These are phyloP conservation scores for Gnomoniopsis sp. DNA, from an alignment of 2,329 filamentous ascomycete genomes.

Conservation along the genomic window DNA sequence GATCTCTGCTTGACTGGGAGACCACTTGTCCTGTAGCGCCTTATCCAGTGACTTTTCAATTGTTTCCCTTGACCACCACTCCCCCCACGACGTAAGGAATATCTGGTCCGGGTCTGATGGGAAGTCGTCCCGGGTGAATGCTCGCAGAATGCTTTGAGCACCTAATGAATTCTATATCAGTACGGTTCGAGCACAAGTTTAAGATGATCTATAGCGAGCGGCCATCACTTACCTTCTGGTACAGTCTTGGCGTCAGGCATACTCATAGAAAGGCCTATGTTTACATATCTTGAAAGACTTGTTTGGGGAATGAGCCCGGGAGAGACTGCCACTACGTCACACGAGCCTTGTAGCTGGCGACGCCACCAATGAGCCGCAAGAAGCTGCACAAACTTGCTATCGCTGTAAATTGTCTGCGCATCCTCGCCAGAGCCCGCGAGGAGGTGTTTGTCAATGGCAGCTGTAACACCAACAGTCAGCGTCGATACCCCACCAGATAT, in stretches of 20 bases:
- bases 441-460: conserved; percentile 35
- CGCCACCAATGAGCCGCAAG: conserved; percentile 55
- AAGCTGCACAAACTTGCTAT: conserved; percentile 49
- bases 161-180: conserved; percentile 27
- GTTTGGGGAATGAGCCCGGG: conserved; percentile 51
- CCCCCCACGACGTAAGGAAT: conserved; percentile 54
- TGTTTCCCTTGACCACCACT: conserved; percentile 49
- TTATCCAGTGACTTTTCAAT: conserved; percentile 40
- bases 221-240: conserved; percentile 36
- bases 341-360: conserved; percentile 42
- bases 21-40: conserved; percentile 50
- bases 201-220: neutral
- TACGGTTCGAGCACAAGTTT: neutral
- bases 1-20: conserved; percentile 42
- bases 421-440: conserved; percentile 34
- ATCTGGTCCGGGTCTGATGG: conserved; percentile 49
- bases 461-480: conserved; percentile 21
- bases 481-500: neutral
- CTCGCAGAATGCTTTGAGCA: conserved; percentile 41
- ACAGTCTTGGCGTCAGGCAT: conserved; percentile 46
- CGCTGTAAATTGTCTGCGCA: conserved; percentile 31
- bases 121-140: conserved; percentile 42
- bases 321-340: conserved; percentile 49
- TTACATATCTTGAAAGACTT: conserved; percentile 33
- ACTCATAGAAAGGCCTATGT: conserved; percentile 26